Evolutionary conservation across 202 grass and related monocot genomes (phyloP).

Genomic region (Dendrocalamus latiflorus): DNA sequence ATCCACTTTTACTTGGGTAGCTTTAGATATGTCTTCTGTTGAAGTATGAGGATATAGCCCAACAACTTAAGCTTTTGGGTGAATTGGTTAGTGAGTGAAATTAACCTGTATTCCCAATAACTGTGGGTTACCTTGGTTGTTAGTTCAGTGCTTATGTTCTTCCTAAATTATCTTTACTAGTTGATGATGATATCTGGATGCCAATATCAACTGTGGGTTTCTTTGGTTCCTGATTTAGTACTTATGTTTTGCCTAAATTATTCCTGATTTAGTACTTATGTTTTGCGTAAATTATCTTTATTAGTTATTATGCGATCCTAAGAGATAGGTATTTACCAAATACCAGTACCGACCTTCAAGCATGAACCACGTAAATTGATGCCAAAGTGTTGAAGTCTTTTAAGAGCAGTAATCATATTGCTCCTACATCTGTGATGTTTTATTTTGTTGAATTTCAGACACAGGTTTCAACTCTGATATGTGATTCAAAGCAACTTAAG

Average conservation of each 20-base stretch:
- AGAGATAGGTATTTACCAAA: neutral
- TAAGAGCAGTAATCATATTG: neutral
- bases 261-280: neutral
- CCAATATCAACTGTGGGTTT: neutral
- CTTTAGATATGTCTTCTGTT: neutral
- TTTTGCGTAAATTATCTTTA: neutral
- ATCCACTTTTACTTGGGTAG: neutral
- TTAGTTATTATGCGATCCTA: neutral
- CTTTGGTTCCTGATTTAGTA: neutral
- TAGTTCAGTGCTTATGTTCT: neutral
- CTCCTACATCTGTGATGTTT: neutral
- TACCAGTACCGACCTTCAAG: neutral
- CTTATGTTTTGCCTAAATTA: neutral
- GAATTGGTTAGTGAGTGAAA: neutral
- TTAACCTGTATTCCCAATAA: neutral
- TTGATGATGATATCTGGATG: neutral
- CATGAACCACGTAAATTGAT: neutral
- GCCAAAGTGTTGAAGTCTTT: neutral
- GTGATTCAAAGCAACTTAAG: no score
- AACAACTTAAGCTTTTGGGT: neutral
- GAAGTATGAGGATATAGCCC: neutral
- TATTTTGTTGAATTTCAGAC: slow-evolving; percentile 58
- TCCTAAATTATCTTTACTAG: slow-evolving; percentile 1
- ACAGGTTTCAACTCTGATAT: slow-evolving; percentile 61
- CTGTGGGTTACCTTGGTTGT: neutral